These are phyloP conservation scores for Xylaria hypoxylon DNA, from an alignment of 2,329 filamentous ascomycete species.

Conservation along the genomic window DNA sequence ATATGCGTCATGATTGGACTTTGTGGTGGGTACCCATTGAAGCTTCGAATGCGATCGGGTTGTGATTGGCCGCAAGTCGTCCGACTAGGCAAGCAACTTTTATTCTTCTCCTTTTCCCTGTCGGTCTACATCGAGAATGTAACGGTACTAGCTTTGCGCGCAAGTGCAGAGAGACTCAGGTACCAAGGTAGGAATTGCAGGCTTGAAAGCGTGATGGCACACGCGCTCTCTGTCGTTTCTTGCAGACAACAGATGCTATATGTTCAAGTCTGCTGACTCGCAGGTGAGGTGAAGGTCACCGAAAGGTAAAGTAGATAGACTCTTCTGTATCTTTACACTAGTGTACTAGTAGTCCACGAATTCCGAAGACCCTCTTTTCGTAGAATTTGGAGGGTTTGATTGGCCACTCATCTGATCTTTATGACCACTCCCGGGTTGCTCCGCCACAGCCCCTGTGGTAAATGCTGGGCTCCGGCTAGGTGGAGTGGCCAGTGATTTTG, in stretches of 20 bases:
- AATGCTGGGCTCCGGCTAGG: constrained; percentile 37
- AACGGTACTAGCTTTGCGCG: constrained; percentile 23
- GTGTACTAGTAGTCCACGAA: no score
- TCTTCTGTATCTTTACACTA: constrained; percentile 20
- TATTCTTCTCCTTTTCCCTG: constrained; percentile 29
- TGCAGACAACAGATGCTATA: constrained; percentile 22
- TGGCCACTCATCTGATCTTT: constrained; percentile 35
- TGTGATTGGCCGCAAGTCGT: constrained; percentile 46
- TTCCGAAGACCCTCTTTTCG: constrained; percentile 37
- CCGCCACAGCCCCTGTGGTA: constrained; percentile 42
- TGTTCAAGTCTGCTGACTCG: constrained; percentile 36
- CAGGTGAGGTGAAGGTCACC: constrained; percentile 8
- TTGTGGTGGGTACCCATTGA: constrained; percentile 37
- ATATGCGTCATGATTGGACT: constrained; percentile 50
- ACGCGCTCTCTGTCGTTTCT: neutral
- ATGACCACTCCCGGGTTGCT: constrained; percentile 38
- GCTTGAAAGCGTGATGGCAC: neutral
- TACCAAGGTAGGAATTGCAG: neutral
- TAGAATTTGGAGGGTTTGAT: constrained; percentile 33
- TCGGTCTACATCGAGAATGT: constrained; percentile 17
- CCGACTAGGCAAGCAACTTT: constrained; percentile 44
- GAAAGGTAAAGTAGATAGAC: constrained; percentile 25
- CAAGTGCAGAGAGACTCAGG: neutral
- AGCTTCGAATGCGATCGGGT: constrained; percentile 48
- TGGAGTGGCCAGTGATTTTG: constrained; percentile 49